Conservation (phyloP, 2,329 filamentous ascomycete species). For the Penicillium paneum region DNA sequence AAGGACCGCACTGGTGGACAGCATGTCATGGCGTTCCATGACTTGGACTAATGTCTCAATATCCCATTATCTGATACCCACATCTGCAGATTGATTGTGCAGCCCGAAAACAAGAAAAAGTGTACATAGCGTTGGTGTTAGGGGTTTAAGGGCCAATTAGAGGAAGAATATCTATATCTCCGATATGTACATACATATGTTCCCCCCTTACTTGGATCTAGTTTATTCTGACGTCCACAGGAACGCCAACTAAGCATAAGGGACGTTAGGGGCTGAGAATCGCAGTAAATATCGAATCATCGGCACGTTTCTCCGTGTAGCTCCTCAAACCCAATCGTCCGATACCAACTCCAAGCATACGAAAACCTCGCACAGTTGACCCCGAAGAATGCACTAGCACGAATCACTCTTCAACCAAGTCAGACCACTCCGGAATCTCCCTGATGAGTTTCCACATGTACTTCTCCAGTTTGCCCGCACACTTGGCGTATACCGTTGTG, state of each 20-base stretch:
- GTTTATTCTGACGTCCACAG: not conserved
- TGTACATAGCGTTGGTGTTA: constrained; percentile 13
- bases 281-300: not conserved
- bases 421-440: constrained; percentile 86
- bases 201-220: not conserved
- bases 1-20: constrained; percentile 40
- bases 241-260: not conserved
- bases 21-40: constrained; percentile 44
- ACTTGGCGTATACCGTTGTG: constrained; percentile 89
- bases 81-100: constrained; percentile 8
- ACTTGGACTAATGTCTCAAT: constrained; percentile 37
- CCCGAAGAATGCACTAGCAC: not conserved
- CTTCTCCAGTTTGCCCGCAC: constrained; percentile 86
- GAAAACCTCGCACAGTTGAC: not conserved
- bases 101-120: constrained; percentile 1
- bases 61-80: constrained; percentile 24
- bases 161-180: constrained; percentile 8
- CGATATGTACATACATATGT: not conserved
- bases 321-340: not conserved
- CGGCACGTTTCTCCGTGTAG: not conserved
- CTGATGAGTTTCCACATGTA: constrained; percentile 94
- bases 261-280: not conserved
- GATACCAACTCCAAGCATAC: not conserved
- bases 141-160: not conserved
- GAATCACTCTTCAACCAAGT: not conserved